Conservation (phyloP, 208 protist genomes). For the Lotmaria passim region DNA sequence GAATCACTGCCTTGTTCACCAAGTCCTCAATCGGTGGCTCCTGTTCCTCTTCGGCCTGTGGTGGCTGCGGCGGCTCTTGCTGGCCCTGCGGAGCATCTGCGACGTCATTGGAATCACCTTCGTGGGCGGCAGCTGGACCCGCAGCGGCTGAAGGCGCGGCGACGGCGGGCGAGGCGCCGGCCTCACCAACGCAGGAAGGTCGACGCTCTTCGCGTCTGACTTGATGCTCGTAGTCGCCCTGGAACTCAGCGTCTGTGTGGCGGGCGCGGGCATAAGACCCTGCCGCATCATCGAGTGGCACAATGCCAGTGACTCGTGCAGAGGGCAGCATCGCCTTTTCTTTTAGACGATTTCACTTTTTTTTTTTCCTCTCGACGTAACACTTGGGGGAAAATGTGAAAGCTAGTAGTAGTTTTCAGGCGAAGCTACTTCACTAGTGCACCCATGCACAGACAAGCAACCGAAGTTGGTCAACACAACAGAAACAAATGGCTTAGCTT, state of each 20-base stretch:
- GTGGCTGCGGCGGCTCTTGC: neutral
- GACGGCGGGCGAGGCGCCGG: neutral
- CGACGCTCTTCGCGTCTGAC: neutral
- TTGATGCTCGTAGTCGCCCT: too few species aligned
- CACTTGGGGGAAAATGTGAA: constrained; percentile 15
- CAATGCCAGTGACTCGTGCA: neutral
- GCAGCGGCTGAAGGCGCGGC: neutral
- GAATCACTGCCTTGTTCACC: constrained; percentile 44
- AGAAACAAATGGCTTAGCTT: too few species aligned
- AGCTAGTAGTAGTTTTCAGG: too few species aligned
- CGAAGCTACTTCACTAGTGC: too few species aligned
- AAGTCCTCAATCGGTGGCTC: constrained; percentile 47
- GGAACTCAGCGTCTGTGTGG: neutral
- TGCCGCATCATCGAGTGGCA: neutral
- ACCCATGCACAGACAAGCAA: too few species aligned
- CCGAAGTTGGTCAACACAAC: too few species aligned
- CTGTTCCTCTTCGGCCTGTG: constrained; percentile 13
- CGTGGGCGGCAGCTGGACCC: neutral
- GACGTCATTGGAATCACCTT: neutral
- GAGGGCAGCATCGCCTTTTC: constrained; percentile 2
- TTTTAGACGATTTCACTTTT: neutral
- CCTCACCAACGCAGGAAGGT: neutral
- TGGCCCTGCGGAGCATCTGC: neutral
- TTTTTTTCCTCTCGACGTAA: constrained; percentile 7
- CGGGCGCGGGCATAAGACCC: neutral